Evolutionary conservation across 192 early-diverging fungal genomes (phyloP).

Genomic region (Lobosporangium transversale): DNA sequence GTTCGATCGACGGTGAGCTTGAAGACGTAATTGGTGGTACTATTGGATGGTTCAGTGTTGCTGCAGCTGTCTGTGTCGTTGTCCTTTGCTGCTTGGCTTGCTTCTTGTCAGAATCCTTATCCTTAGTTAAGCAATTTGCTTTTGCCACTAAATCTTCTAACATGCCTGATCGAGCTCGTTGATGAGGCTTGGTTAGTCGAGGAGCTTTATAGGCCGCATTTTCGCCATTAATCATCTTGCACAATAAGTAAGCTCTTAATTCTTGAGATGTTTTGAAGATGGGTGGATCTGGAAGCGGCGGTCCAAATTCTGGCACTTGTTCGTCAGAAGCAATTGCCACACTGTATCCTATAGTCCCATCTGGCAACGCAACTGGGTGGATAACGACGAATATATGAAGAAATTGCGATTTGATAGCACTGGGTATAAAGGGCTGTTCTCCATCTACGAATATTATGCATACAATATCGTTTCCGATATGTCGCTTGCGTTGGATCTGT

Average conservation of each 20-base stretch:
- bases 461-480: conserved; percentile 74
- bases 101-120: conserved; percentile 32
- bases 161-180: conserved; percentile 61
- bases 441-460: conserved; percentile 68
- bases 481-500: conserved; percentile 72
- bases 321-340: conserved; percentile 52
- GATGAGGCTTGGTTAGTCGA: conserved; percentile 56
- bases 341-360: conserved; percentile 31
- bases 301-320: conserved; percentile 64
- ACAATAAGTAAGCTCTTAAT: conserved; percentile 52
- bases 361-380: conserved; percentile 19
- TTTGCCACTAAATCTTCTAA: conserved; percentile 56
- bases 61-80: not conserved
- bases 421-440: conserved; percentile 60
- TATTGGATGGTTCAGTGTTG: not conserved
- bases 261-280: conserved; percentile 54
- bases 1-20: no score
- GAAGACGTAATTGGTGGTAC: no score
- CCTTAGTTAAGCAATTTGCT: conserved; percentile 48
- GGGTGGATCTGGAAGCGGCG: conserved; percentile 55
- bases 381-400: conserved; percentile 68
- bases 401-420: conserved; percentile 67
- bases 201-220: conserved; percentile 67
- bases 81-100: conserved; percentile 5
- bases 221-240: conserved; percentile 65